Conservation (phyloP, 2,329 filamentous ascomycete genomes). For the Xylaria sp. region DNA sequence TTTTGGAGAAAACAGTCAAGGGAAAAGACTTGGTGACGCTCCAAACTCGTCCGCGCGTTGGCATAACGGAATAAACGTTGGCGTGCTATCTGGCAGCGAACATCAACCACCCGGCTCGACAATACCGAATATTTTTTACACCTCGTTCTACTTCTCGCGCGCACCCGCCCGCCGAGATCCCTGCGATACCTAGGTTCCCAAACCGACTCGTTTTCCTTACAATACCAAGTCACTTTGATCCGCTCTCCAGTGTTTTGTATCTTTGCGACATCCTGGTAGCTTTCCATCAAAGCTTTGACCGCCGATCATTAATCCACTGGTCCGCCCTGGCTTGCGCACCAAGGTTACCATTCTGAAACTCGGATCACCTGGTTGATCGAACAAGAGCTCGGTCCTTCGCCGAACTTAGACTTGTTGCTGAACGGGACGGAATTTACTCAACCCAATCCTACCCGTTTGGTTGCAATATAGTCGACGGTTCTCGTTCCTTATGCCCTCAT, state of each 20-base stretch:
- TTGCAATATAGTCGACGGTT: conserved; percentile 21
- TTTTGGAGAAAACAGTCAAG: neutral
- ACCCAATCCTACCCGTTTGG: conserved; percentile 21
- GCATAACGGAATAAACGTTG: conserved; percentile 1
- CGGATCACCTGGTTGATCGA: conserved; percentile 16
- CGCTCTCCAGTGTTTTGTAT: neutral
- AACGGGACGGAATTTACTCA: conserved; percentile 20
- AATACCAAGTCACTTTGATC: conserved; percentile 6
- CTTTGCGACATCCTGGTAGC: conserved; percentile 13
- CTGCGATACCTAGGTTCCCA: neutral
- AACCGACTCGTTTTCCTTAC: conserved; percentile 33
- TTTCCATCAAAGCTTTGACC: conserved; percentile 14
- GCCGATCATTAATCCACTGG: neutral
- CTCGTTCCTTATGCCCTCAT: conserved; percentile 70
- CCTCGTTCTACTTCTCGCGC: neutral
- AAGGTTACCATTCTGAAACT: conserved; percentile 17
- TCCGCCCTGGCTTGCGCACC: neutral
- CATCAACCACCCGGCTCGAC: neutral
- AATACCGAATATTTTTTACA: neutral
- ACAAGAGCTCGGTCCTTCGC: neutral
- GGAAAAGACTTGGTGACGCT: neutral
- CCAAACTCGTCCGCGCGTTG: neutral
- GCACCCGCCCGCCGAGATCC: neutral
- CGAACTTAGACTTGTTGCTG: conserved; percentile 10
- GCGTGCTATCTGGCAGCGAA: neutral